These are phyloP conservation scores for Spiraea crenata DNA, from an alignment of 331 rosid species.

Conservation along the genomic window DNA sequence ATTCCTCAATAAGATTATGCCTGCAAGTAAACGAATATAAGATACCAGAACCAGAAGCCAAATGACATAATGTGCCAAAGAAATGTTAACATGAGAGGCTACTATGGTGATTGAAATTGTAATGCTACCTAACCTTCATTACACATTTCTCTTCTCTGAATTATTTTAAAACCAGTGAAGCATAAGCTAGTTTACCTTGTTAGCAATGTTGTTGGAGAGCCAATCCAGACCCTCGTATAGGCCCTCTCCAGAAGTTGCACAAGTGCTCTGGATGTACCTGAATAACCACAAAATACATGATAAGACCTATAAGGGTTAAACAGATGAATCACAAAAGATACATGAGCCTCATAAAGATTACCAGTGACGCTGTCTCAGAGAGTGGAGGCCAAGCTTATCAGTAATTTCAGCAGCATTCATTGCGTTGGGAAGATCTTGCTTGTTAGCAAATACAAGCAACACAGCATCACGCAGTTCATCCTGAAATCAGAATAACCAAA, in stretches of 20 bases:
- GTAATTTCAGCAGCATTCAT: slow-evolving; percentile 99
- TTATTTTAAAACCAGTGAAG: not conserved
- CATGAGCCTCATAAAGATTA: slow-evolving; percentile 23
- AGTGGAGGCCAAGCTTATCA: slow-evolving; percentile 98
- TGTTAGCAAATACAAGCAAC: slow-evolving; percentile 97
- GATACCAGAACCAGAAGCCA: not conserved
- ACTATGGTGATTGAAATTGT: not conserved
- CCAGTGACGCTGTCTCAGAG: slow-evolving; percentile 99
- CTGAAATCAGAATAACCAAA: slow-evolving; percentile 32
- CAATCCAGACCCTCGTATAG: slow-evolving; percentile 97
- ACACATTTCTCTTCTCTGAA: not conserved
- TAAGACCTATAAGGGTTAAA: not conserved
- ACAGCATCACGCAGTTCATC: slow-evolving; percentile 99
- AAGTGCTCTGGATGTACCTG: slow-evolving; percentile 99
- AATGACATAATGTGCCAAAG: not conserved
- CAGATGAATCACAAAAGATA: not conserved
- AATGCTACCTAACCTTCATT: not conserved
- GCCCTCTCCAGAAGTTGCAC: slow-evolving; percentile 99
- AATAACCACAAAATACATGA: slow-evolving; percentile 10
- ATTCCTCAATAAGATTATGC: slow-evolving; percentile 54
- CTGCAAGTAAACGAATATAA: slow-evolving; percentile 32
- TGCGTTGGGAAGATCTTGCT: slow-evolving; percentile 99
- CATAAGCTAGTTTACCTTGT: slow-evolving; percentile 53
- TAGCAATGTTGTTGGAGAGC: slow-evolving; percentile 99
- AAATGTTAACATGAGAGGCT: not conserved